These are phyloP conservation scores for Luffa acutangula DNA, from an alignment of 306 rosid species.

Conservation along the genomic window DNA sequence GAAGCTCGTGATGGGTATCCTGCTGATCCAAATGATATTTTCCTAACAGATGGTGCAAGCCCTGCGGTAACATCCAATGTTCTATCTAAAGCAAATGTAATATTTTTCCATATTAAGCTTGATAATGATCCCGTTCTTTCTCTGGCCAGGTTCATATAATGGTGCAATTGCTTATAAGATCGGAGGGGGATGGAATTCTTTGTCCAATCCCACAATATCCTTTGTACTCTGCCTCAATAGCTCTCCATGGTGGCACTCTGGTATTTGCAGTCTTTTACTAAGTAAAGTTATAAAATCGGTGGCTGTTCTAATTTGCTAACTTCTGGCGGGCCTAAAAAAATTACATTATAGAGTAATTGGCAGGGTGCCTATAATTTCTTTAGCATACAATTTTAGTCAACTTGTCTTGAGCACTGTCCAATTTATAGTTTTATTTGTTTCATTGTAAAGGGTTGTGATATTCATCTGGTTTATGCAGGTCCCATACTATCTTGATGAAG, in stretches of 20 bases:
- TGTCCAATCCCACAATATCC: constrained; percentile 96
- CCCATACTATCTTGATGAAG: constrained; percentile 83
- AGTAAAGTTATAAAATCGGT: not conserved
- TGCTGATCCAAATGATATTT: constrained; percentile 60
- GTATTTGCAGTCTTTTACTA: constrained; percentile 24
- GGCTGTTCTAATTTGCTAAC: not conserved
- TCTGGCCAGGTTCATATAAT: constrained; percentile 65
- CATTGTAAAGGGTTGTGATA: not conserved
- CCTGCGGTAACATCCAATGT: constrained; percentile 46
- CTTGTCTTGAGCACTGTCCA: not conserved
- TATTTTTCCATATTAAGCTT: not conserved
- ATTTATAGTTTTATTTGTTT: not conserved
- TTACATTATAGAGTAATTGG: not conserved
- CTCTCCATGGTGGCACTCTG: constrained; percentile 82
- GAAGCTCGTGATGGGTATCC: constrained; percentile 79
- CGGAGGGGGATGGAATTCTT: constrained; percentile 69
- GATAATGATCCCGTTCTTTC: constrained; percentile 3
- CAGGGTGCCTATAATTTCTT: not conserved
- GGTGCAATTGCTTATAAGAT: constrained; percentile 77
- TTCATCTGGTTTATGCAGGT: constrained; percentile 37
- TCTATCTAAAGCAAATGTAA: not conserved
- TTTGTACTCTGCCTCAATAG: constrained; percentile 84
- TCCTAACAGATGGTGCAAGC: constrained; percentile 95
- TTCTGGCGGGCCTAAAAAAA: not conserved
- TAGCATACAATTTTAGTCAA: not conserved